Evolutionary conservation across 805 yeast genomes (phyloP).

Genomic region (Isabelozyma pseudorhagii): DNA sequence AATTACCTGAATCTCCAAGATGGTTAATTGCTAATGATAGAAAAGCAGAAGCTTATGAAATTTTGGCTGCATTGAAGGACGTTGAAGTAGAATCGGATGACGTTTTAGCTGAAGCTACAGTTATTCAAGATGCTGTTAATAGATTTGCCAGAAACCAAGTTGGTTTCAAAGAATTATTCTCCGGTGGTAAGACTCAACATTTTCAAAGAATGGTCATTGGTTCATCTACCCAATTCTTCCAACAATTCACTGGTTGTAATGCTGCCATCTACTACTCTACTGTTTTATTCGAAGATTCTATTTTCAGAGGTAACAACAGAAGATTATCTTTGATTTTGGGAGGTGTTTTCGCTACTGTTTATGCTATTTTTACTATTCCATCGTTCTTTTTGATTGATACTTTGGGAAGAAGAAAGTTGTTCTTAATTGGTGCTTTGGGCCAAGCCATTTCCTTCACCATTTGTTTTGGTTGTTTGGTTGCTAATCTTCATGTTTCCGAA

Average conservation of each 20-base stretch:
- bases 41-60: constrained; percentile 23
- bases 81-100: constrained; percentile 23
- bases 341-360: constrained; percentile 44
- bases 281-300: constrained; percentile 39
- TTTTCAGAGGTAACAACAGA: constrained; percentile 36
- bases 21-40: constrained; percentile 32
- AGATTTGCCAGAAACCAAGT: constrained; percentile 22
- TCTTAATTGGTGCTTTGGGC: constrained; percentile 37
- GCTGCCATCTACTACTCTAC: constrained; percentile 44
- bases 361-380: constrained; percentile 39
- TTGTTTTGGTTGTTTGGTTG: constrained; percentile 29
- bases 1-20: constrained; percentile 45
- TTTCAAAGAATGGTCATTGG: constrained; percentile 49
- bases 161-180: constrained; percentile 17
- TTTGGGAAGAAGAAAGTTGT: constrained; percentile 39
- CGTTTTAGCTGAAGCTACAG: constrained; percentile 16
- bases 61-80: constrained; percentile 19
- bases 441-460: constrained; percentile 46
- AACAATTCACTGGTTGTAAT: constrained; percentile 49
- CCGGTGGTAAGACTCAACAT: constrained; percentile 41
- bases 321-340: constrained; percentile 41
- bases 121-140: constrained; percentile 12
- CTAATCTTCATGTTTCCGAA: constrained; percentile 2
- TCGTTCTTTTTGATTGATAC: constrained; percentile 45
- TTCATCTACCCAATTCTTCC: constrained; percentile 43